A percentile compares a stretch with the other conserved stretches of the same genome.
phyloP scores from a whole-genome alignment of 345 rosid species.

The Noccaea bulbosa region DNA sequence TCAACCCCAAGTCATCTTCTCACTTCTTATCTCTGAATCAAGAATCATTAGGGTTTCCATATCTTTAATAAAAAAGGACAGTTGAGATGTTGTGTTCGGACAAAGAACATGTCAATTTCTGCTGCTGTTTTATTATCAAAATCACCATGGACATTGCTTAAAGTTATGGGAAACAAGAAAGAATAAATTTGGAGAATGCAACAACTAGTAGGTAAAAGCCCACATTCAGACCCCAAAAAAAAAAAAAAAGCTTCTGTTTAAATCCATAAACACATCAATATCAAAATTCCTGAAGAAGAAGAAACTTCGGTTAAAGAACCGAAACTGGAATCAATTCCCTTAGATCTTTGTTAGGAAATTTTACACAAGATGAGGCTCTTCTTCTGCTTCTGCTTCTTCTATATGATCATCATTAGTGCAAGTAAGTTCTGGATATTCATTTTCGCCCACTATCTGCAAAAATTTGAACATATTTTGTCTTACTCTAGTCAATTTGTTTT shows the following conservation, averaged over 20 bases:
- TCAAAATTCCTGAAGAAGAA: conserved; percentile 22
- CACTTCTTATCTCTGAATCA: conserved; percentile 33
- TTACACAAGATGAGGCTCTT: conserved; percentile 49
- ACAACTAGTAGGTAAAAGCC: conserved; percentile 63
- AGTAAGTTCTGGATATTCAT: conserved; percentile 41
- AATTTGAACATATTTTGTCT: not conserved
- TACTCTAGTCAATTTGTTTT: conserved; percentile 8
- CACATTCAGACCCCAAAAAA: conserved; percentile 17
- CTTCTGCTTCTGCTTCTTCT: conserved; percentile 47
- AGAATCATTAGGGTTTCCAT: conserved; percentile 34
- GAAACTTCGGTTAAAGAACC: conserved; percentile 16
- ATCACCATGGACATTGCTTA: conserved; percentile 60
- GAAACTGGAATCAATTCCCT: not conserved
- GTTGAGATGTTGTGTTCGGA: conserved; percentile 59
- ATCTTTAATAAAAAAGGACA: conserved; percentile 20
- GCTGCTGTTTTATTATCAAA: conserved; percentile 37
- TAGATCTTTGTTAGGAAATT: not conserved
- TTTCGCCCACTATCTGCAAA: conserved; percentile 3
- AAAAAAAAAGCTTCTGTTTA: conserved; percentile 29
- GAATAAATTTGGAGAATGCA: conserved; percentile 44
- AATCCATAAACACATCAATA: conserved; percentile 25
- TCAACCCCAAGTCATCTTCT: conserved; percentile 36
- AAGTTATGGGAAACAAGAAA: conserved; percentile 54
- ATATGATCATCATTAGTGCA: conserved; percentile 52
- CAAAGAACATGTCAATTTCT: conserved; percentile 40